phyloP scores from a whole-genome alignment of 2,329 filamentous ascomycete species.

The Colletotrichum sp. region DNA sequence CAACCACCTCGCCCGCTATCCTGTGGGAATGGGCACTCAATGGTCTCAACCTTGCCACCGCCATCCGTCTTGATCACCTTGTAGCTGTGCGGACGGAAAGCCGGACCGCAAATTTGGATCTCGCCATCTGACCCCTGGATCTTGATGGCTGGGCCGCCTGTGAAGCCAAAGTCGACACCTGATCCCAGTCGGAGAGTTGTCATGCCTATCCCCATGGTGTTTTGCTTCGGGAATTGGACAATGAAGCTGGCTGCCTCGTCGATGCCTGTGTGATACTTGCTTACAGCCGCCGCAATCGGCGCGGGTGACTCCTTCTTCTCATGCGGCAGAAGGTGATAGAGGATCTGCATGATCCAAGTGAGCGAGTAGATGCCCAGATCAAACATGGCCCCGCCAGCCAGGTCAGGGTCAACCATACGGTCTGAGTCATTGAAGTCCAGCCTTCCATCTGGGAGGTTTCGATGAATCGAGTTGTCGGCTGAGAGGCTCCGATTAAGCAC shows the following conservation, averaged over 20 bases:
- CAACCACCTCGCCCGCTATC: slow-evolving; percentile 50
- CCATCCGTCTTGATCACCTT: slow-evolving; percentile 62
- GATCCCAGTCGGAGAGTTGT: slow-evolving; percentile 67
- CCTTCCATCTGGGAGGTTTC: slow-evolving; percentile 43
- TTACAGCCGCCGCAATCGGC: slow-evolving; percentile 53
- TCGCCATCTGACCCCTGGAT: slow-evolving; percentile 84
- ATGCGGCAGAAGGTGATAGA: slow-evolving; percentile 80
- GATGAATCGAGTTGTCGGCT: not conserved
- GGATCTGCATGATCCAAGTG: slow-evolving; percentile 88
- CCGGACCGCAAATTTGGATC: slow-evolving; percentile 67
- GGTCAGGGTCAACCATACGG: slow-evolving; percentile 81
- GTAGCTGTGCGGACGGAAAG: slow-evolving; percentile 72
- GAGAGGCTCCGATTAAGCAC: not conserved
- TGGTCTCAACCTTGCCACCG: slow-evolving; percentile 45
- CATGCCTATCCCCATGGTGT: slow-evolving; percentile 74
- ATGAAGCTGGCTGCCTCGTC: slow-evolving; percentile 81
- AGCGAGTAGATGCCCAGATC: slow-evolving; percentile 88
- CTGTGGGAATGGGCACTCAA: slow-evolving; percentile 58
- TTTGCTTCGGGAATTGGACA: slow-evolving; percentile 72
- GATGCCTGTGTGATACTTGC: slow-evolving; percentile 71
- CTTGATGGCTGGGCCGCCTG: slow-evolving; percentile 71
- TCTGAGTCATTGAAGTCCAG: slow-evolving; percentile 58
- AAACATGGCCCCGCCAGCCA: slow-evolving; percentile 82
- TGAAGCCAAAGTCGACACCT: slow-evolving; percentile 62
- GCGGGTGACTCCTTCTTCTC: slow-evolving; percentile 70